A percentile compares a stretch with the other conserved stretches of the same genome.
Evolutionary conservation across 1,284 basidiomycete genomes (phyloP).

Genomic region (Leccinum fuscescens): DNA sequence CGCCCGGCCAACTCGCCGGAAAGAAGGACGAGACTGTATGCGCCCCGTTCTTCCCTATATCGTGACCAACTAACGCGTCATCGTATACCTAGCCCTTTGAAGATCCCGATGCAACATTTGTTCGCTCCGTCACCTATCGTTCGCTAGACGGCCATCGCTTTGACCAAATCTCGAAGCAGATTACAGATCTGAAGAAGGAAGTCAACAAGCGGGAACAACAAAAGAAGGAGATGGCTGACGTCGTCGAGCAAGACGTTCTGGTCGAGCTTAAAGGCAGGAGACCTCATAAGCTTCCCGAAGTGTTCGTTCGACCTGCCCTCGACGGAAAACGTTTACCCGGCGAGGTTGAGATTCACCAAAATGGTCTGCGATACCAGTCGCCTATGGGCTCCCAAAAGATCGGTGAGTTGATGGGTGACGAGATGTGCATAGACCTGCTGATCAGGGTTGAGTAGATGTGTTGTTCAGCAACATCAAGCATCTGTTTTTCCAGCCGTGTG

Average conservation of each 20-base stretch:
- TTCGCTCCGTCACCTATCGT: constrained; percentile 93
- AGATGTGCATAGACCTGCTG: constrained; percentile 1
- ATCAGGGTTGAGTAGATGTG: constrained; percentile 58
- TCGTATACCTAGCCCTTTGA: constrained; percentile 77
- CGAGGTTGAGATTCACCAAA: constrained; percentile 97
- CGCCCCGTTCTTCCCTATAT: neutral
- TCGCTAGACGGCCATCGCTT: constrained; percentile 89
- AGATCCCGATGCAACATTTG: constrained; percentile 94
- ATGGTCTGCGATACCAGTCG: constrained; percentile 92
- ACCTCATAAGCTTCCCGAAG: constrained; percentile 84
- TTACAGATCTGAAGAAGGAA: constrained; percentile 94
- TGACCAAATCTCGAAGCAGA: constrained; percentile 86
- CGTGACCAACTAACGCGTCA: constrained; percentile 7
- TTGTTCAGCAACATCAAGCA: constrained; percentile 98
- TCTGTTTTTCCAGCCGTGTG: constrained; percentile 98
- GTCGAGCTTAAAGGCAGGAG: constrained; percentile 84
- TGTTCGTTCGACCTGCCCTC: constrained; percentile 90
- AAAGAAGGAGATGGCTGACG: constrained; percentile 97
- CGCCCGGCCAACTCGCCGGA: constrained; percentile 94
- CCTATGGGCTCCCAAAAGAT: constrained; percentile 88
- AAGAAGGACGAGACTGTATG: constrained; percentile 97
- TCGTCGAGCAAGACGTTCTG: constrained; percentile 91
- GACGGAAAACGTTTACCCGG: constrained; percentile 93
- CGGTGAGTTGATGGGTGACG: constrained; percentile 48
- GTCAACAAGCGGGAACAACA: constrained; percentile 97